Evolutionary conservation across 2,329 filamentous ascomycete species (phyloP).

Genomic region (Tympanopsis confertula): DNA sequence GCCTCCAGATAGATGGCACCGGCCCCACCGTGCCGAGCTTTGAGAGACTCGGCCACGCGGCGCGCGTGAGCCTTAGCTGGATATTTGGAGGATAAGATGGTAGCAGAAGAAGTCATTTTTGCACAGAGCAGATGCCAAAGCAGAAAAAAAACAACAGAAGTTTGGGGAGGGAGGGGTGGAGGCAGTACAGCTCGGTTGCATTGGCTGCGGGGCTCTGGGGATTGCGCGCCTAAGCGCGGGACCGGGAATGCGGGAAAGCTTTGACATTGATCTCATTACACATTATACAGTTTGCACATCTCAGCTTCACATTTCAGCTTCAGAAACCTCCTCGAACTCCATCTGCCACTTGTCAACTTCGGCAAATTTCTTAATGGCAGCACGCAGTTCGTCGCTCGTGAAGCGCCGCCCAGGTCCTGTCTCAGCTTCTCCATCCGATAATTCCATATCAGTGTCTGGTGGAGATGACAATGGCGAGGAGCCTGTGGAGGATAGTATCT

Average conservation of each 20-base stretch:
- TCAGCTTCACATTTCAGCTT: slow-evolving; percentile 10
- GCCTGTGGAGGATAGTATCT: slow-evolving; percentile 2
- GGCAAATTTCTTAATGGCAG: slow-evolving; percentile 22
- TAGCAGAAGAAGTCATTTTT: neutral
- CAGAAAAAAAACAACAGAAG: neutral
- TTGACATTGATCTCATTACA: too few relatives aligned
- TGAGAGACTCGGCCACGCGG: slow-evolving; percentile 71
- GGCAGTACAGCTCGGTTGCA: neutral
- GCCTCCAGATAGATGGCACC: slow-evolving; percentile 80
- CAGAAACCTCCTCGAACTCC: slow-evolving; percentile 26
- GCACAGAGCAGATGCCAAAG: neutral
- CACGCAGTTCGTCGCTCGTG: slow-evolving; percentile 20
- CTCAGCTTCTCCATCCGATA: slow-evolving; percentile 4
- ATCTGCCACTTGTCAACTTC: slow-evolving; percentile 27
- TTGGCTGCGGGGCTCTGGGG: too few relatives aligned
- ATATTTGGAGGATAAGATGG: slow-evolving; percentile 49
- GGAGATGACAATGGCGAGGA: slow-evolving; percentile 20
- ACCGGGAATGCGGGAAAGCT: too few relatives aligned
- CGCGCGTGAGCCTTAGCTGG: slow-evolving; percentile 81
- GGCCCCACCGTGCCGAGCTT: slow-evolving; percentile 41
- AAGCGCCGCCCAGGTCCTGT: slow-evolving; percentile 7
- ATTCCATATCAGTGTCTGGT: slow-evolving; percentile 15
- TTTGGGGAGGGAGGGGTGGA: neutral
- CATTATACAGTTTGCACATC: too few relatives aligned
- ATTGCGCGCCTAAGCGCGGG: too few relatives aligned